A percentile compares a stretch with the other conserved stretches of the same genome.
phyloP scores from a whole-genome alignment of 352 stramenopile genomes.

The Blastocystis sp. region DNA sequence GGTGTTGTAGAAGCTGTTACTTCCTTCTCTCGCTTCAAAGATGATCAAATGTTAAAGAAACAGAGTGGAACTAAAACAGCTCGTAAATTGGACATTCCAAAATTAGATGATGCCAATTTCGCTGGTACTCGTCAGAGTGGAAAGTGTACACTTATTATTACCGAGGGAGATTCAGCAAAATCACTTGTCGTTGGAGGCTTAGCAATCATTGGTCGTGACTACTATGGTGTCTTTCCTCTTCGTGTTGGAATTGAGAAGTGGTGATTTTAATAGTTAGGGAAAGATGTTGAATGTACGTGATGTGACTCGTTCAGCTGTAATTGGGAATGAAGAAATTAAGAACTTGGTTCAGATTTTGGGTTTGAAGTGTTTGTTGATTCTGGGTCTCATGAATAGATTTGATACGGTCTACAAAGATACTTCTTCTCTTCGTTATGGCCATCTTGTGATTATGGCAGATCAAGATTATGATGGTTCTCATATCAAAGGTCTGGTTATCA shows the following conservation, averaged over 20 bases:
- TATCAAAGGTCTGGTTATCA: constrained; percentile 97
- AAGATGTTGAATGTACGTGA: constrained; percentile 99
- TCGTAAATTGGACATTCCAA: constrained; percentile 81
- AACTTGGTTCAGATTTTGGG: constrained; percentile 91
- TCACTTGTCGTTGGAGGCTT: constrained; percentile 89
- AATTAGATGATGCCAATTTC: constrained; percentile 92
- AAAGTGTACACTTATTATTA: constrained; percentile 94
- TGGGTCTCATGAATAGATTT: constrained; percentile 70
- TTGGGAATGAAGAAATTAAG: constrained; percentile 93
- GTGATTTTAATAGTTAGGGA: constrained; percentile 68
- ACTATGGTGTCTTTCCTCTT: constrained; percentile 93
- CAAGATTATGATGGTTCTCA: constrained; percentile 96
- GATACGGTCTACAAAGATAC: constrained; percentile 63
- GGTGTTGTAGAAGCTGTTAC: constrained; percentile 81
- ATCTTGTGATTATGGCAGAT: constrained; percentile 98
- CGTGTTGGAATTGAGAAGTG: constrained; percentile 63
- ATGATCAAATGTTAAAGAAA: constrained; percentile 78
- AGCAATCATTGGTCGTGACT: constrained; percentile 85
- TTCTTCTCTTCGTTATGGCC: constrained; percentile 80
- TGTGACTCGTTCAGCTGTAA: constrained; percentile 85
- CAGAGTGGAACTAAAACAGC: constrained; percentile 79
- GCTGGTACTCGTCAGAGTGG: constrained; percentile 77
- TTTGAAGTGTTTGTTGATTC: constrained; percentile 86
- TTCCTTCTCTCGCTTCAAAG: constrained; percentile 82
- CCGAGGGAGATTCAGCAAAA: constrained; percentile 95